Conservation (phyloP, 306 rosid species). For the Vachellia pachyceras region DNA sequence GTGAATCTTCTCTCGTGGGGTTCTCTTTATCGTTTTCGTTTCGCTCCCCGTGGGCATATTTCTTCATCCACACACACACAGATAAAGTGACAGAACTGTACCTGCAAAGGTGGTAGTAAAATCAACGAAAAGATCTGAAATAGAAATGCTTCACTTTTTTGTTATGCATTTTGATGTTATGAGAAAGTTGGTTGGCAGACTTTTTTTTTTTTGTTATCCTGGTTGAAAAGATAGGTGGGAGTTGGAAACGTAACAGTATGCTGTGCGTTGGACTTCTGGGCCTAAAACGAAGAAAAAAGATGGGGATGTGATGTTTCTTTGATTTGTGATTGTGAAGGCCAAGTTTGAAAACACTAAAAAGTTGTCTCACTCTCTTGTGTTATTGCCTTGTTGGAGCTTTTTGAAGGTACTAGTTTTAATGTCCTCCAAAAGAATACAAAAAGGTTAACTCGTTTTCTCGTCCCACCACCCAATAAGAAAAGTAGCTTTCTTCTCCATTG, state of each 20-base stretch:
- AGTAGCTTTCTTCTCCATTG: constrained; percentile 28
- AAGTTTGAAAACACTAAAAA: constrained; percentile 47
- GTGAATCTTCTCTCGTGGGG: neutral
- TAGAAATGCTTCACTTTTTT: constrained; percentile 9
- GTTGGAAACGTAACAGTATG: too few species aligned
- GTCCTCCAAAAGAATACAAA: constrained; percentile 55
- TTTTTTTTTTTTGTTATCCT: neutral
- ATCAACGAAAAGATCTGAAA: constrained; percentile 34
- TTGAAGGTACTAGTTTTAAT: constrained; percentile 39
- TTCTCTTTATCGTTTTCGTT: neutral
- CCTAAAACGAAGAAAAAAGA: constrained; percentile 47
- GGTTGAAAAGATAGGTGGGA: constrained; percentile 38
- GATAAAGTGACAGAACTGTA: constrained; percentile 34
- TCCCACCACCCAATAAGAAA: neutral
- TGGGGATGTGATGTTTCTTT: constrained; percentile 36
- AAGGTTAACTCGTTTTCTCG: constrained; percentile 39
- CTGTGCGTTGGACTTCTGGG: constrained; percentile 43
- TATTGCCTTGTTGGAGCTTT: constrained; percentile 26
- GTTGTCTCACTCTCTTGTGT: constrained; percentile 39
- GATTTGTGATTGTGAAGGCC: constrained; percentile 23
- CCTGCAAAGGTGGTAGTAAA: constrained; percentile 36
- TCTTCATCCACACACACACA: neutral
- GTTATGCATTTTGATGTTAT: constrained; percentile 14
- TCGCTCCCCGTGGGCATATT: constrained; percentile 7
- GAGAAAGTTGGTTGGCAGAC: constrained; percentile 33